Percentiles rank a stretch among this genome's conserved stretches.
phyloP scores from a whole-genome alignment of 1,284 basidiomycete genomes.

The Cerioporus squamosus region DNA sequence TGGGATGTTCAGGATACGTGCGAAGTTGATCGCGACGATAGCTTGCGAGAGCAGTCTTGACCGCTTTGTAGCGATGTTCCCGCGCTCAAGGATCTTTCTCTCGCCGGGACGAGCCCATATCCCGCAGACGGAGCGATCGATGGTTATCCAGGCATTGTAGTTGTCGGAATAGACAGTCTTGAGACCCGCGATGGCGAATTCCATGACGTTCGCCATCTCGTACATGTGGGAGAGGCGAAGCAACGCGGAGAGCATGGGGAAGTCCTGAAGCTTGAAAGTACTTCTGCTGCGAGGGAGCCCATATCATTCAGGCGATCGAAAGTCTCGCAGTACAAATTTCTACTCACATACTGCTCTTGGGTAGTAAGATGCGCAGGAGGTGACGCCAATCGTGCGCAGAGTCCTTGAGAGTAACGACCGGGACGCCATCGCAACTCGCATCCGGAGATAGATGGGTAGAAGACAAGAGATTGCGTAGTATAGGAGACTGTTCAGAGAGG shows the following conservation, averaged over 20 bases:
- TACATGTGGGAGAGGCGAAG: conserved; percentile 6
- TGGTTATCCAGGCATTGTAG: too few relatives aligned
- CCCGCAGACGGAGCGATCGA: too few relatives aligned
- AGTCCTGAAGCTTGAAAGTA: neutral
- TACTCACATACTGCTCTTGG: neutral
- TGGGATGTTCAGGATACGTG: neutral
- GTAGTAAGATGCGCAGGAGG: conserved; percentile 9
- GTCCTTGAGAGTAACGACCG: conserved; percentile 15
- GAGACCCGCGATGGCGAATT: neutral
- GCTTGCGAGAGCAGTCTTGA: neutral
- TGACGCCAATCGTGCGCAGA: conserved; percentile 6
- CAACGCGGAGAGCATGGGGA: neutral
- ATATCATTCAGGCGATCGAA: neutral
- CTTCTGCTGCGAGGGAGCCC: neutral
- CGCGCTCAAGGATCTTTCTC: neutral
- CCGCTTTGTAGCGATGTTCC: neutral
- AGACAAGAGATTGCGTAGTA: conserved; percentile 25
- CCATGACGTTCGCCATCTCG: neutral
- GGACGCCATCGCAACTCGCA: conserved; percentile 14
- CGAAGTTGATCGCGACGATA: conserved; percentile 9
- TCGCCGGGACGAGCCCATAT: neutral
- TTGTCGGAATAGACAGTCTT: too few relatives aligned
- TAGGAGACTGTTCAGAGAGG: conserved; percentile 19
- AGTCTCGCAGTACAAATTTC: neutral
- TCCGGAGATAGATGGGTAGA: conserved; percentile 4